Percentiles rank a stretch among this genome's conserved stretches.
phyloP scores from a whole-genome alignment of 73 alveolate genomes.

The Blepharisma stoltei region DNA sequence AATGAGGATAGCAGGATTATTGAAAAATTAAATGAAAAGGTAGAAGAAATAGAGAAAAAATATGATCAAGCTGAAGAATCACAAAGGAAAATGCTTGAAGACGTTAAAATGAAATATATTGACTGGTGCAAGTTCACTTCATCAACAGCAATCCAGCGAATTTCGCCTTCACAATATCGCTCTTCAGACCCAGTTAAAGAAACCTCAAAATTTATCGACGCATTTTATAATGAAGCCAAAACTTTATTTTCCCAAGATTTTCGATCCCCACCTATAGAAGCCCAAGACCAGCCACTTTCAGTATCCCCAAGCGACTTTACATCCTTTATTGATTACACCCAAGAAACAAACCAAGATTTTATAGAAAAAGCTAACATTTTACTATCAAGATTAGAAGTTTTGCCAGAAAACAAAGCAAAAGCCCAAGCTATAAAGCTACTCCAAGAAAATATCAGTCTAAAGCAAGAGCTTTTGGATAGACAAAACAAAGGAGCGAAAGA shows the following conservation, averaged over 20 bases:
- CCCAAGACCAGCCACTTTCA: no score
- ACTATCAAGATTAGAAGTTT: neutral
- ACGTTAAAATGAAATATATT: neutral
- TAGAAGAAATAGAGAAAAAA: neutral
- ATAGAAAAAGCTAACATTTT: slow-evolving; percentile 1
- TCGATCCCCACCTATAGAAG: neutral
- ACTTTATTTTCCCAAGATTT: neutral
- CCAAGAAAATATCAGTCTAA: neutral
- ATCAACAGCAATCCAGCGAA: neutral
- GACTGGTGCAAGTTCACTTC: slow-evolving; percentile 7
- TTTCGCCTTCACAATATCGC: neutral
- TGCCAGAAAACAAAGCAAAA: neutral
- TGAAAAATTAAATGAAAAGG: neutral
- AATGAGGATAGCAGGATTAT: neutral
- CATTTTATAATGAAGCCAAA: neutral
- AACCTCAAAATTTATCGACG: neutral
- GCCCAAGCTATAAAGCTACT: slow-evolving; percentile 2
- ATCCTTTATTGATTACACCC: no score
- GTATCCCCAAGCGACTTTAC: no score
- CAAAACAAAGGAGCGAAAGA: neutral
- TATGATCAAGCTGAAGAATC: slow-evolving; percentile 4
- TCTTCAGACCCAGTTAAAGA: neutral
- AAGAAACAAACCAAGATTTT: neutral
- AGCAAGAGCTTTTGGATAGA: neutral
- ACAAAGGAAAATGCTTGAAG: neutral